These are phyloP conservation scores for Euphorbia peplus DNA, from an alignment of 345 rosid genomes.

Conservation along the genomic window DNA sequence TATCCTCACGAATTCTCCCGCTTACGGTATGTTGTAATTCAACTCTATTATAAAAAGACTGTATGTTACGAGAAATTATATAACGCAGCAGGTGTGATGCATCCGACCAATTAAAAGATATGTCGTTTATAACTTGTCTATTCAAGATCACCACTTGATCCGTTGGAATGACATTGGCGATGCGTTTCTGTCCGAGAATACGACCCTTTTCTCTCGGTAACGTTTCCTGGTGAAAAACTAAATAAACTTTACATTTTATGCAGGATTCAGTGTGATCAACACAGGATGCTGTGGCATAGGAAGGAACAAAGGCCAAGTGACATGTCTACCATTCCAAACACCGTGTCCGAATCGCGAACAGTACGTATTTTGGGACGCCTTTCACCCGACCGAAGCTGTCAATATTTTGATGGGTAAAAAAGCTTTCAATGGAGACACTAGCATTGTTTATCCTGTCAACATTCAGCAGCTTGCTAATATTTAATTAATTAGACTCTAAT, in stretches of 20 bases:
- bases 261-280: constrained; percentile 70
- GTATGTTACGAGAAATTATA: background rate
- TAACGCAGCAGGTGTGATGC: background rate
- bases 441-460: constrained; percentile 67
- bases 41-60: no score
- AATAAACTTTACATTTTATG: background rate
- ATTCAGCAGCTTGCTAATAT: constrained; percentile 65
- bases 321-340: constrained; percentile 88
- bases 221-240: no score
- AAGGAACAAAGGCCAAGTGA: constrained; percentile 79
- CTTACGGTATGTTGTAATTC: constrained; percentile 46
- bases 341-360: constrained; percentile 70
- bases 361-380: constrained; percentile 94
- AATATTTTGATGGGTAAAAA: constrained; percentile 69
- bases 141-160: no score
- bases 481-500: constrained; percentile 16
- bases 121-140: no score
- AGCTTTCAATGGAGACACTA: constrained; percentile 62
- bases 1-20: constrained; percentile 41
- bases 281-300: constrained; percentile 94
- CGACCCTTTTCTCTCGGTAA: no score
- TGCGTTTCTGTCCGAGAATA: no score
- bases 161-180: no score
- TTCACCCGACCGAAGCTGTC: constrained; percentile 93
- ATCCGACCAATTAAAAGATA: background rate